Conservation (phyloP, 768 basidiomycete species). For the Hericium alpestre region DNA sequence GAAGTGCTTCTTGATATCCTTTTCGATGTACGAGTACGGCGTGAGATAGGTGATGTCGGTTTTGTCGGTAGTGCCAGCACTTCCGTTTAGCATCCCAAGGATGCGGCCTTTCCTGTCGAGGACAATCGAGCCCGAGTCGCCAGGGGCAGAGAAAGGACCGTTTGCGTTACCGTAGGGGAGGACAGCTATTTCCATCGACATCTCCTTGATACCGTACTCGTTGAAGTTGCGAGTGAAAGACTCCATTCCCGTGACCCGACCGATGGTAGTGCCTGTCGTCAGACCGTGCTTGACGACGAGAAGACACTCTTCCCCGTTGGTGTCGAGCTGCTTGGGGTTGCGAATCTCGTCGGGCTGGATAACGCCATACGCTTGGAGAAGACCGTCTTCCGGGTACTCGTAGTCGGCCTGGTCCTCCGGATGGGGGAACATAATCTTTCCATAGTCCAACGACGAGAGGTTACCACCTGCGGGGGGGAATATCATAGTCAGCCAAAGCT, state of each 20-base stretch:
- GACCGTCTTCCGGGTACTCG: constrained; percentile 17
- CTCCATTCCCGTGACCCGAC: constrained; percentile 16
- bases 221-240: constrained; percentile 10
- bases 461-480: constrained; percentile 16
- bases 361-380: constrained; percentile 11
- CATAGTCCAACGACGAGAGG: constrained; percentile 14
- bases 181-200: constrained; percentile 16
- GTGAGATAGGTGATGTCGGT: constrained; percentile 19
- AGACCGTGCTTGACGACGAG: constrained; percentile 17
- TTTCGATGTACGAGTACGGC: constrained; percentile 15
- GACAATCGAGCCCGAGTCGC: constrained; percentile 21
- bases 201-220: constrained; percentile 2
- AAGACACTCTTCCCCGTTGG: constrained; percentile 14
- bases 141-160: constrained; percentile 15
- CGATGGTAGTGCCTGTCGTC: constrained; percentile 18
- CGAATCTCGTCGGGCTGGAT: constrained; percentile 13
- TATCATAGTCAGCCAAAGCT: neutral
- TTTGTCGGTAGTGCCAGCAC: constrained; percentile 8
- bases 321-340: constrained; percentile 14
- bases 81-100: constrained; percentile 17
- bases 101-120: constrained; percentile 15
- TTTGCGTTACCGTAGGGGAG: constrained; percentile 10
- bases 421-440: constrained; percentile 18
- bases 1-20: constrained; percentile 17
- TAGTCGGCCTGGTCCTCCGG: constrained; percentile 8